Evolutionary conservation across 1,284 basidiomycete genomes (phyloP).

Genomic region (Naganishia sp.): DNA sequence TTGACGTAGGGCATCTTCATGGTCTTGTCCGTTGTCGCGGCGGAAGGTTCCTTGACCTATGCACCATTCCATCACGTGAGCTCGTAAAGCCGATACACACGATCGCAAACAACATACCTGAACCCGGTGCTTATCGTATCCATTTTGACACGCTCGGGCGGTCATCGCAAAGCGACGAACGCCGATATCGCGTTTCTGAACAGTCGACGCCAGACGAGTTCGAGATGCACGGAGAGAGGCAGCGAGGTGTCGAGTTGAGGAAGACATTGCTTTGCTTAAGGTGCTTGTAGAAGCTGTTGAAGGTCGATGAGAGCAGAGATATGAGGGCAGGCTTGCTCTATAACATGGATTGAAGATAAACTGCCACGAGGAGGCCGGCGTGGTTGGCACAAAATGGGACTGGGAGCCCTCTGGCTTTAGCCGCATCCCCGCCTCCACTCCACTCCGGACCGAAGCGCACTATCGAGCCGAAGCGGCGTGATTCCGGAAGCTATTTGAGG

Average conservation of each 20-base stretch:
- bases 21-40: conserved; percentile 16
- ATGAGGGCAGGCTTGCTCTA: no score
- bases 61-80: not conserved
- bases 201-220: not conserved
- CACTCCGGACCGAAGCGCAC: no score
- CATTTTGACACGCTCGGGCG: not conserved
- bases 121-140: conserved; percentile 25
- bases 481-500: no score
- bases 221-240: not conserved
- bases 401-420: no score
- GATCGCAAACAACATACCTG: conserved; percentile 4
- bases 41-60: conserved; percentile 19
- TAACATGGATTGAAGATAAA: no score
- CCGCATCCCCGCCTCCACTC: not conserved
- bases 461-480: no score
- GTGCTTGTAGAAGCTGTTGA: no score
- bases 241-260: no score
- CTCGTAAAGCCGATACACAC: no score
- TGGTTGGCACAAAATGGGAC: no score
- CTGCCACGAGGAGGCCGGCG: no score
- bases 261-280: not conserved
- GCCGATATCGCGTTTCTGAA: not conserved
- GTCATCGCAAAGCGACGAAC: conserved; percentile 5
- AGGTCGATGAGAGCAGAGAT: no score
- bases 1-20: conserved; percentile 22